Evolutionary conservation across 352 stramenopile genomes (phyloP).

Genomic region (Pythium grandisporangium): DNA sequence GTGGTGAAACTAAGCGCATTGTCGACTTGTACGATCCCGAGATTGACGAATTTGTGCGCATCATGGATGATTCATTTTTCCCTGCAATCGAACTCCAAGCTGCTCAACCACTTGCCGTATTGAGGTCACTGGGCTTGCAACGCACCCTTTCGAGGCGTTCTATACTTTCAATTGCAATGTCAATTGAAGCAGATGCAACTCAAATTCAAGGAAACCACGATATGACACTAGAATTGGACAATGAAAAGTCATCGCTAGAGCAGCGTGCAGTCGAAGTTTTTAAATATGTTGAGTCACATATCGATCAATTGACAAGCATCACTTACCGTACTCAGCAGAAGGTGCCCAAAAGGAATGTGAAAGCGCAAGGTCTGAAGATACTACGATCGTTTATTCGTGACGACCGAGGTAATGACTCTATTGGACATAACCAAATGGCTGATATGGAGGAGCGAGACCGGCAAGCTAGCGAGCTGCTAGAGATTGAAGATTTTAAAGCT

Average conservation of each 20-base stretch:
- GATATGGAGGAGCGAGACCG: constrained; percentile 22
- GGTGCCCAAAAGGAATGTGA: constrained; percentile 29
- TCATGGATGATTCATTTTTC: constrained; percentile 68
- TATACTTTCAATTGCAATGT: constrained; percentile 49
- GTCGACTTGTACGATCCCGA: constrained; percentile 63
- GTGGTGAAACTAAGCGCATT: constrained; percentile 43
- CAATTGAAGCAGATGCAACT: constrained; percentile 46
- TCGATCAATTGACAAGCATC: constrained; percentile 39
- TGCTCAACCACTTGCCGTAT: constrained; percentile 28
- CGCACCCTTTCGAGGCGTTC: constrained; percentile 48
- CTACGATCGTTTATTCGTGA: constrained; percentile 36
- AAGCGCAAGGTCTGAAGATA: constrained; percentile 42
- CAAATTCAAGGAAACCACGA: no score
- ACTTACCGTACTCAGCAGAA: constrained; percentile 11
- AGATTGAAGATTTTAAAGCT: constrained; percentile 58
- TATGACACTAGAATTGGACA: no score
- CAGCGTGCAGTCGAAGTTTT: constrained; percentile 39
- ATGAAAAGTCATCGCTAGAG: constrained; percentile 17
- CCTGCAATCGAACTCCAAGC: constrained; percentile 50
- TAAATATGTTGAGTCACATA: constrained; percentile 54
- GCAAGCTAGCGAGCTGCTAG: constrained; percentile 19
- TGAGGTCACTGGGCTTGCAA: constrained; percentile 63
- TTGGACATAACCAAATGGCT: neutral
- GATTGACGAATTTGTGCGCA: constrained; percentile 52
- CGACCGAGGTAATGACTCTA: constrained; percentile 5